phyloP scores from a whole-genome alignment of 2,329 filamentous ascomycete genomes.

The Ceratocystiopsis sp. region DNA sequence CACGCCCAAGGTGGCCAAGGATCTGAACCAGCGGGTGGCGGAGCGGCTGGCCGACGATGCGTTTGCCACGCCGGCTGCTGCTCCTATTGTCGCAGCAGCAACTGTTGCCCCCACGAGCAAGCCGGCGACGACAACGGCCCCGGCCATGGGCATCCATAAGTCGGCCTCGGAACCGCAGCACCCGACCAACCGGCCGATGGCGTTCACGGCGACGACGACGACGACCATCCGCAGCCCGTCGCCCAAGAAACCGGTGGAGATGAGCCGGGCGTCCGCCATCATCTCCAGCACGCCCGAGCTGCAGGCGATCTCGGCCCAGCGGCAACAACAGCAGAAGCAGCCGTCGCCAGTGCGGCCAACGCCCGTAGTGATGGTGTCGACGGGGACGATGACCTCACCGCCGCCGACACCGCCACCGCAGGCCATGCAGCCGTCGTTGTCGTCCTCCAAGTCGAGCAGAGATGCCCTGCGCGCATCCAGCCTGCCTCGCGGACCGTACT shows the following conservation, averaged over 20 bases:
- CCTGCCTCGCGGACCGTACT: conserved; percentile 14
- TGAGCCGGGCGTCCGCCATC: conserved; percentile 46
- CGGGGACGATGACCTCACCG: conserved; percentile 65
- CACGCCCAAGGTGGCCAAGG: conserved; percentile 29
- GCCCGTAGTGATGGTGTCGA: conserved; percentile 31
- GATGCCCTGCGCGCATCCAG: conserved; percentile 22
- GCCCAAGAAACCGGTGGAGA: conserved; percentile 23
- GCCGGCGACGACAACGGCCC: no score
- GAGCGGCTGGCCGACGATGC: conserved; percentile 72
- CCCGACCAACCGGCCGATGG: conserved; percentile 8
- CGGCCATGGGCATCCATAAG: conserved; percentile 11
- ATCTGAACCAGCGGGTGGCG: conserved; percentile 49
- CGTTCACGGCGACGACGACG: conserved; percentile 11
- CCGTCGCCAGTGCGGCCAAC: conserved; percentile 11
- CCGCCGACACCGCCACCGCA: conserved; percentile 30
- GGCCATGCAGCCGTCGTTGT: background rate
- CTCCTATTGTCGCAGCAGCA: conserved; percentile 1
- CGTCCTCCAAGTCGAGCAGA: conserved; percentile 7
- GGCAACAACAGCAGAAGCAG: conserved; percentile 2
- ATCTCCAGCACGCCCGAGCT: conserved; percentile 46
- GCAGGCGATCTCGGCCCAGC: conserved; percentile 35
- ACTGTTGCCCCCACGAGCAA: conserved; percentile 6
- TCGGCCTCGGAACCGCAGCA: conserved; percentile 6
- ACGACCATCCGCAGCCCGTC: conserved; percentile 17
- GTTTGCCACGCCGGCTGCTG: conserved; percentile 33